Evolutionary conservation across 176 grass and related monocot genomes (phyloP).

Genomic region (Phoenix dactylifera): DNA sequence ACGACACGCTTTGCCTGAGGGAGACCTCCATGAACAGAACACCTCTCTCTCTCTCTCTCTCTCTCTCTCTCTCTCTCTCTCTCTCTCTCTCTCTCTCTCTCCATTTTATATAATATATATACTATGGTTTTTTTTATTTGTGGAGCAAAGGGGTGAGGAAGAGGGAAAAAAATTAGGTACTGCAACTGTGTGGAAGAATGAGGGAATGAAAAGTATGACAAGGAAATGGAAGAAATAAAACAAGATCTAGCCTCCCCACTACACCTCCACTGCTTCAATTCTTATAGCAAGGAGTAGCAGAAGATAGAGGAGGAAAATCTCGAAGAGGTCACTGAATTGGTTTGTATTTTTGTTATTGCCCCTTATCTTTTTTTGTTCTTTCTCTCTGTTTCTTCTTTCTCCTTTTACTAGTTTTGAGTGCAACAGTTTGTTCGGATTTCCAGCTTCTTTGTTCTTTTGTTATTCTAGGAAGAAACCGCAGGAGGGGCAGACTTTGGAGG

Average conservation of each 20-base stretch:
- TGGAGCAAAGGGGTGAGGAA: slow-evolving; percentile 16
- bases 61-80: neutral
- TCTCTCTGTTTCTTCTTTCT: slow-evolving; percentile 8
- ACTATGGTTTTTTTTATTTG: slow-evolving; percentile 26
- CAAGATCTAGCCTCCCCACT: slow-evolving; percentile 51
- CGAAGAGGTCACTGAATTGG: slow-evolving; percentile 29
- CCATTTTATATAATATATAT: slow-evolving; percentile 36
- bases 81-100: neutral
- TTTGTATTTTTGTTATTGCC: slow-evolving; percentile 63
- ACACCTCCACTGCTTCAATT: slow-evolving; percentile 23
- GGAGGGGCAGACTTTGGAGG: slow-evolving; percentile 51
- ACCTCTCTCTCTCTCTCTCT: neutral
- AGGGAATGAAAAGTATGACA: slow-evolving; percentile 72
- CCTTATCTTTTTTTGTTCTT: neutral
- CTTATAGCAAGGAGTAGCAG: slow-evolving; percentile 18
- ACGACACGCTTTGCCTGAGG: slow-evolving; percentile 36
- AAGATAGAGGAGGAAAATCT: slow-evolving; percentile 22
- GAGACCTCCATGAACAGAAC: slow-evolving; percentile 7
- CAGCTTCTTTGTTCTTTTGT: slow-evolving; percentile 71
- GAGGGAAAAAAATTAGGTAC: slow-evolving; percentile 22
- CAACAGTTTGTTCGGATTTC: slow-evolving; percentile 96
- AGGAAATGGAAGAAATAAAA: slow-evolving; percentile 77
- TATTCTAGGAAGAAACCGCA: slow-evolving; percentile 57
- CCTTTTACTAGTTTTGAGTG: slow-evolving; percentile 84
- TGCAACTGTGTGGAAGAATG: slow-evolving; percentile 33